phyloP scores from a whole-genome alignment of 2,329 filamentous ascomycete genomes.

The Botryotinia globosa region DNA sequence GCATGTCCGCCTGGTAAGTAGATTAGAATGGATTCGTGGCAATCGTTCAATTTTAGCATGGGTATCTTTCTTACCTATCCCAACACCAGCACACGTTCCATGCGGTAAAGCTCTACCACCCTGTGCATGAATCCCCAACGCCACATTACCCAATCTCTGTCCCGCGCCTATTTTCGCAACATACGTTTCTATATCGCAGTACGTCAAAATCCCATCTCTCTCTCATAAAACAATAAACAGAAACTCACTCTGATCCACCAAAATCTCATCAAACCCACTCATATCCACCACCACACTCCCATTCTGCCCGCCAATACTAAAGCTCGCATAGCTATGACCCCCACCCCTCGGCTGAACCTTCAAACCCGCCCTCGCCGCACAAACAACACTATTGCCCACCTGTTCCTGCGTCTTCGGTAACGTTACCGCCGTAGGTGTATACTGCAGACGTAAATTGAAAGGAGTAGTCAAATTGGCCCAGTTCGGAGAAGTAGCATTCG shows the following conservation, averaged over 20 bases:
- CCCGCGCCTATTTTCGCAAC: conserved; percentile 42
- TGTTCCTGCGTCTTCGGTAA: conserved; percentile 34
- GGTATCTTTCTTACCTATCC: conserved; percentile 1
- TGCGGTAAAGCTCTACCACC: conserved; percentile 38
- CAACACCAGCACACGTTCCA: conserved; percentile 20
- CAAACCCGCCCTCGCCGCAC: conserved; percentile 43
- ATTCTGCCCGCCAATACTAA: conserved; percentile 46
- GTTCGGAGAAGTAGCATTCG: not conserved
- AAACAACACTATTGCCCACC: conserved; percentile 46
- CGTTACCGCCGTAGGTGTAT: conserved; percentile 27
- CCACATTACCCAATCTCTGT: conserved; percentile 45
- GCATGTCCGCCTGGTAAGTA: not conserved
- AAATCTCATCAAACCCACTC: conserved; percentile 50
- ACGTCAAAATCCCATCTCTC: not conserved
- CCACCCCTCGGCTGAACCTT: conserved; percentile 52
- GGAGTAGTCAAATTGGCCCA: conserved; percentile 24
- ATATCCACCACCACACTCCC: conserved; percentile 55
- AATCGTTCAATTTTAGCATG: rapidly evolving
- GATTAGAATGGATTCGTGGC: not conserved
- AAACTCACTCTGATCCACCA: conserved; percentile 44
- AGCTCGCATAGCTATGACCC: conserved; percentile 54
- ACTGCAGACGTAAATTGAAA: conserved; percentile 30
- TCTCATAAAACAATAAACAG: no score
- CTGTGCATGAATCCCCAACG: conserved; percentile 39
- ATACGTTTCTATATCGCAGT: conserved; percentile 5